Evolutionary conservation across 345 rosid species (phyloP).

Genomic region (Raphanus raphanistrum): DNA sequence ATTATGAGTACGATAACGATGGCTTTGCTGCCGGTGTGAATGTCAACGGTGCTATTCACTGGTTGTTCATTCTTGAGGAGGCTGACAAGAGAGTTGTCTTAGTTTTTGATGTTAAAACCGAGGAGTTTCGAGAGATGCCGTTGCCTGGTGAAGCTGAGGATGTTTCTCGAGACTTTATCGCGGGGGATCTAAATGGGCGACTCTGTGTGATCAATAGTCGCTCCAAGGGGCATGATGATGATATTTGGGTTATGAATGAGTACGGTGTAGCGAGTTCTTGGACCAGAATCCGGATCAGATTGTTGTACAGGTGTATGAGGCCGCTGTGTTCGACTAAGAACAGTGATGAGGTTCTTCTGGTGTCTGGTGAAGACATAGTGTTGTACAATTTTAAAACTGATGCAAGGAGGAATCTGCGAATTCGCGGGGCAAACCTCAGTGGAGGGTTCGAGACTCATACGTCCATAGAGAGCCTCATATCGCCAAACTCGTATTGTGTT

Average conservation of each 20-base stretch:
- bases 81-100: background rate
- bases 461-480: background rate
- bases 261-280: background rate
- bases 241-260: conserved; percentile 5
- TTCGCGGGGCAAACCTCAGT: background rate
- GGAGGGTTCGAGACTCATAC: background rate
- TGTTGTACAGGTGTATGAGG: background rate
- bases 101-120: conserved; percentile 37
- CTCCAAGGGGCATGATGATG: conserved; percentile 33
- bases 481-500: background rate
- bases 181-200: conserved; percentile 33
- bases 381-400: background rate
- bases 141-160: conserved; percentile 37
- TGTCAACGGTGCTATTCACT: background rate
- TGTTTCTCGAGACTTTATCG: conserved; percentile 34
- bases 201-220: conserved; percentile 42
- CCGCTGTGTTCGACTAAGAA: background rate
- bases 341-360: background rate
- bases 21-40: background rate
- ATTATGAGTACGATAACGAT: background rate
- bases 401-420: background rate
- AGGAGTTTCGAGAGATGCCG: conserved; percentile 38
- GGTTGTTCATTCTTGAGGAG: background rate
- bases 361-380: background rate
- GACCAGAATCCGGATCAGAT: background rate